These are phyloP conservation scores for Colletotrichum shisoi DNA, from an alignment of 2,329 filamentous ascomycete species.

Conservation along the genomic window DNA sequence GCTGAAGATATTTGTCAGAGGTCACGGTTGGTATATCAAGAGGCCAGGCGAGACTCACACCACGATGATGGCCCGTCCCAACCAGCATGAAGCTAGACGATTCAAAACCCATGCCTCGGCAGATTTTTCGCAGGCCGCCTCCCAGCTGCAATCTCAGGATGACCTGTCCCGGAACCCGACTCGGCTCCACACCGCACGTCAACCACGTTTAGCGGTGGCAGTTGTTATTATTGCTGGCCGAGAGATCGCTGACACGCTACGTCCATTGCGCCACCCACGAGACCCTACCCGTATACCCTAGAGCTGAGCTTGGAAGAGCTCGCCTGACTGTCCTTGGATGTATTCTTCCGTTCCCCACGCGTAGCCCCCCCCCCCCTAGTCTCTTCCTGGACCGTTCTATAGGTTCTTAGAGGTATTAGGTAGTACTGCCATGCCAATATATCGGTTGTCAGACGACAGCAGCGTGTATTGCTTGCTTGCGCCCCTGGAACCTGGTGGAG, in stretches of 20 bases:
- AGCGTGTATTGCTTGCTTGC: constrained; percentile 10
- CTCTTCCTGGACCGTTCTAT: background rate
- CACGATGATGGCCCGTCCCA: background rate
- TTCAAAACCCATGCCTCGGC: constrained; percentile 26
- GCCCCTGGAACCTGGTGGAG: constrained; percentile 28
- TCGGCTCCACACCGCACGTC: constrained; percentile 14
- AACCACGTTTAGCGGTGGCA: constrained; percentile 22
- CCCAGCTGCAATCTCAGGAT: constrained; percentile 23
- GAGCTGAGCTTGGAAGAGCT: background rate
- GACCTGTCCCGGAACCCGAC: background rate
- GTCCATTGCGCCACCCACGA: constrained; percentile 15
- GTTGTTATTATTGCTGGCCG: constrained; percentile 14
- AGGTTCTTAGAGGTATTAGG: background rate
- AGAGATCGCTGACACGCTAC: constrained; percentile 26
- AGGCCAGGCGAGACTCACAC: constrained; percentile 17
- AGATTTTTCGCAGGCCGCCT: constrained; percentile 8
- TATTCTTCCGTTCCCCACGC: background rate
- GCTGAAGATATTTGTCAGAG: constrained; percentile 2
- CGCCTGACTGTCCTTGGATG: background rate
- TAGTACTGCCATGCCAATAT: constrained; percentile 13
- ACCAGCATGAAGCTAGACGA: constrained; percentile 20
- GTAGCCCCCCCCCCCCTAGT: background rate
- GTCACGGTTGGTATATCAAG: background rate
- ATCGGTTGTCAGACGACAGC: background rate
- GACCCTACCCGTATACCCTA: background rate